These are phyloP conservation scores for Fraxinus cuspidata DNA, from an alignment of 257 asterid genomes.

Conservation along the genomic window DNA sequence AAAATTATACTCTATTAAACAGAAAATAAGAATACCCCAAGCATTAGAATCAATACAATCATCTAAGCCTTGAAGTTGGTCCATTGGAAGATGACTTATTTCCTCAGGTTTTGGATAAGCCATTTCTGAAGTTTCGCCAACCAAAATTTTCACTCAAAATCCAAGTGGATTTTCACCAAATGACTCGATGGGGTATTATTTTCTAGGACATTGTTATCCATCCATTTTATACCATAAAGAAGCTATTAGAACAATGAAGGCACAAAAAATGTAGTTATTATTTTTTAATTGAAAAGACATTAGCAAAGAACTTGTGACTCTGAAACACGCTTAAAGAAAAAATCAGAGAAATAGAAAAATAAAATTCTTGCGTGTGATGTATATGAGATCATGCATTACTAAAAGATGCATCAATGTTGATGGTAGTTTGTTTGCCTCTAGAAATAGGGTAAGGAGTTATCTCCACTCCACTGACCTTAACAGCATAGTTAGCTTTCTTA, in stretches of 20 bases:
- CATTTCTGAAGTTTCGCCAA: conserved; percentile 41
- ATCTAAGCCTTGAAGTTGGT: conserved; percentile 96
- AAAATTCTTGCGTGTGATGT: not conserved
- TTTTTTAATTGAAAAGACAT: no score
- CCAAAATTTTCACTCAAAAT: conserved; percentile 23
- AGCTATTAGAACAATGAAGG: no score
- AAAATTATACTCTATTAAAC: not conserved
- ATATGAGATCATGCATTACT: conserved; percentile 17
- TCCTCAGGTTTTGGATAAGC: conserved; percentile 89
- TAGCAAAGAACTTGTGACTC: not conserved
- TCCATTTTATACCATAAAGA: no score
- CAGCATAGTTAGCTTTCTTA: conserved; percentile 34
- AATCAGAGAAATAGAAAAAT: not conserved
- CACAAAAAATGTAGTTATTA: no score
- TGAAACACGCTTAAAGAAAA: not conserved
- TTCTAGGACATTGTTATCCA: no score
- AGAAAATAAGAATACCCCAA: conserved; percentile 60
- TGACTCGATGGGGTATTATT: conserved; percentile 27
- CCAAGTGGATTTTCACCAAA: conserved; percentile 28
- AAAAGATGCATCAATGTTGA: conserved; percentile 37
- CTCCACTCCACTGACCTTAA: conserved; percentile 40
- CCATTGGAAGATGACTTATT: conserved; percentile 92
- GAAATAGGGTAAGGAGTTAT: conserved; percentile 42
- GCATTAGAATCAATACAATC: conserved; percentile 96
- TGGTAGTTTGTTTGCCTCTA: conserved; percentile 34